Evolutionary conservation across 2,329 filamentous ascomycete species (phyloP), one percentile per base, ranked within the genome.

Genomic region (Xylaria polymorpha): DNA sequence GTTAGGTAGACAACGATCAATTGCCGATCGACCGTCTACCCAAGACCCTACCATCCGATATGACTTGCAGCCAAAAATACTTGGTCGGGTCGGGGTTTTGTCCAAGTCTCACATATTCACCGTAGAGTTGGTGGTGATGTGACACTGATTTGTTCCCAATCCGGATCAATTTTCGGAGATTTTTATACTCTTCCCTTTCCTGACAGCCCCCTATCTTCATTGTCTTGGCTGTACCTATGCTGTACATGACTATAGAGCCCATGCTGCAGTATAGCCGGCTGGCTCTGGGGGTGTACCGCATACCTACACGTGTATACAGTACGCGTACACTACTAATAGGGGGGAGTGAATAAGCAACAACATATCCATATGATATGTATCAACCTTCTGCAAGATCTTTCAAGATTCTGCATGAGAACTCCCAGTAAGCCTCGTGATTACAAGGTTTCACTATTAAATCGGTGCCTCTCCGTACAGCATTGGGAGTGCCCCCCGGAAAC

Each of bases 71-170:
- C 51, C 32, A 59, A 32, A 60, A 15, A 18, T 1, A 6, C n/a
- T n/a, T 58, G 6, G 35, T 25, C 53, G 25, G 25, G 25, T 29
- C 18, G 46, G 41, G 29, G 35, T 44, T 39, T 15, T 22, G 37
- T 51, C 51, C 51, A 58, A 44, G 51, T 51, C 35, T 59, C 35
- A 41, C 32, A 18, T n/a, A n/a, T 37, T 22, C n/a, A 56, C n/a
- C 41, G 43, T 41, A 41, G 14, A 37, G 43, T 60, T 37, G 48
- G 44, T 64, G 56, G 60, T 68, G 68, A 65, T 68, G 53, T 68
- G 64, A 62, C 68, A 70, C 56, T 65, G 10, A 58, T 48, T 62
- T 68, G 61, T 70, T 68, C 65, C 68, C 43, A 68, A 65, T 65
- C 53, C 48, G 61, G 68, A 32, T 50, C 22, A 44, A 48, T 68